Conservation (phyloP, 495 filamentous ascomycete genomes). For the Diplogelasinospora grovesii region DNA sequence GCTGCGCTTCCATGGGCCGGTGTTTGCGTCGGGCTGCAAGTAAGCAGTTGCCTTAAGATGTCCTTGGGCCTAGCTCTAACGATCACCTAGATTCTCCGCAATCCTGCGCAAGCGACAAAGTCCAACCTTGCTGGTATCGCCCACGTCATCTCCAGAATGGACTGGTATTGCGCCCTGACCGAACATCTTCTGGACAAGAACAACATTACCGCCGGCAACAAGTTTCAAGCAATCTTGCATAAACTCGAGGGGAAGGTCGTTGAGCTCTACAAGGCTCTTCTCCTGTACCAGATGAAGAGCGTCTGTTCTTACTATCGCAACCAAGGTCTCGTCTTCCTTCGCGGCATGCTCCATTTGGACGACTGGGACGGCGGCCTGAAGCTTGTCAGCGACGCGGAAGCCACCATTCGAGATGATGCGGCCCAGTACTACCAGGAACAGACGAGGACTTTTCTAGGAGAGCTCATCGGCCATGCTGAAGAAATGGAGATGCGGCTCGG, state of each 20-base stretch:
- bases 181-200: conserved; percentile 18
- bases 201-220: conserved; percentile 6
- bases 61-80: conserved; percentile 6
- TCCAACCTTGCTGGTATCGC: conserved; percentile 25
- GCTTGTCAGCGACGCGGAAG: conserved; percentile 17
- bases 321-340: conserved; percentile 17
- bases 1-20: conserved; percentile 20
- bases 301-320: conserved; percentile 27
- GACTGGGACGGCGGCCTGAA: conserved; percentile 23
- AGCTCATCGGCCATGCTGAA: conserved; percentile 6
- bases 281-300: conserved; percentile 31
- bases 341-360: conserved; percentile 10
- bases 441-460: conserved; percentile 5
- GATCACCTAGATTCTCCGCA: conserved; percentile 12
- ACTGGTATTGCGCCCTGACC: conserved; percentile 29
- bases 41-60: conserved; percentile 3
- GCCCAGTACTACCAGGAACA: conserved; percentile 6
- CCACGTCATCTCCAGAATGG: conserved; percentile 28
- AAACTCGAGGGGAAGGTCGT: conserved; percentile 14
- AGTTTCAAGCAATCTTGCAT: conserved; percentile 4
- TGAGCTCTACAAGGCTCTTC: conserved; percentile 23
- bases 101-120: conserved; percentile 20
- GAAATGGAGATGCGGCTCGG: neutral
- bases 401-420: conserved; percentile 10
- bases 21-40: conserved; percentile 18